Percentiles rank a stretch among this genome's conserved stretches.
These are phyloP conservation scores for Hypoxylon rubiginosum DNA, from an alignment of 2,329 filamentous ascomycete genomes.

Conservation along the genomic window DNA sequence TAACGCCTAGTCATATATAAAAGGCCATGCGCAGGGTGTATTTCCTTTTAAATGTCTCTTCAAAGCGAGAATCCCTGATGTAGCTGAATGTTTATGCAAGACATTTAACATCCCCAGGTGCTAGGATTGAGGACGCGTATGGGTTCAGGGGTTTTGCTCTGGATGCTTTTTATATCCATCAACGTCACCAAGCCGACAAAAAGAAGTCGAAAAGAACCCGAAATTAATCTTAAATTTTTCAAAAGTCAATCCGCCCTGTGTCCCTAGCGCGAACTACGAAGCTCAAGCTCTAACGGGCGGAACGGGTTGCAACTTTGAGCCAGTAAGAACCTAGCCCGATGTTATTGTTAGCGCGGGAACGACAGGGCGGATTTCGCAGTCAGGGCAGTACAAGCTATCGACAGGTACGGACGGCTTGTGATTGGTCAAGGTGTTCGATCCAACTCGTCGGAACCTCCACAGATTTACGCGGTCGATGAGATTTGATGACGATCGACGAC, in stretches of 20 bases:
- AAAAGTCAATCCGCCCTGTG: slow-evolving; percentile 25
- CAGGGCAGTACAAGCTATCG: too few relatives aligned
- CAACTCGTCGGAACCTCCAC: slow-evolving; percentile 37
- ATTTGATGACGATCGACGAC: slow-evolving; percentile 35
- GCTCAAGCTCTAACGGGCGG: slow-evolving; percentile 11
- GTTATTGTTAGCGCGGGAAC: slow-evolving; percentile 18
- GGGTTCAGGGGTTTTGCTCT: slow-evolving; percentile 3
- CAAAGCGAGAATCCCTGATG: neutral
- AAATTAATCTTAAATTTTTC: too few relatives aligned
- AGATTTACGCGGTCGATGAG: slow-evolving; percentile 31
- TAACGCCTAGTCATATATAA: too few relatives aligned
- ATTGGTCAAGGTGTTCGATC: slow-evolving; percentile 34
- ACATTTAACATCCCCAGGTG: neutral
- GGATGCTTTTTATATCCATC: neutral
- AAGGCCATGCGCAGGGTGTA: too few relatives aligned
- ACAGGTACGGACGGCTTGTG: slow-evolving; percentile 31
- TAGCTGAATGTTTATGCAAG: slow-evolving; percentile 2
- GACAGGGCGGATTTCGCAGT: neutral
- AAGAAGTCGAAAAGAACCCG: neutral
- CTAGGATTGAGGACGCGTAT: slow-evolving; percentile 6
- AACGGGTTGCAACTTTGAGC: slow-evolving; percentile 25
- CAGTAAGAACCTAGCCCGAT: slow-evolving; percentile 24
- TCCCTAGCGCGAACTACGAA: slow-evolving; percentile 12
- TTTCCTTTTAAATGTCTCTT: neutral
- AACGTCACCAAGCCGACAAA: slow-evolving; percentile 19